Base-by-base conservation (phyloP, 1,139 yeast species). In the Yamadazyma mexicana region DNA sequence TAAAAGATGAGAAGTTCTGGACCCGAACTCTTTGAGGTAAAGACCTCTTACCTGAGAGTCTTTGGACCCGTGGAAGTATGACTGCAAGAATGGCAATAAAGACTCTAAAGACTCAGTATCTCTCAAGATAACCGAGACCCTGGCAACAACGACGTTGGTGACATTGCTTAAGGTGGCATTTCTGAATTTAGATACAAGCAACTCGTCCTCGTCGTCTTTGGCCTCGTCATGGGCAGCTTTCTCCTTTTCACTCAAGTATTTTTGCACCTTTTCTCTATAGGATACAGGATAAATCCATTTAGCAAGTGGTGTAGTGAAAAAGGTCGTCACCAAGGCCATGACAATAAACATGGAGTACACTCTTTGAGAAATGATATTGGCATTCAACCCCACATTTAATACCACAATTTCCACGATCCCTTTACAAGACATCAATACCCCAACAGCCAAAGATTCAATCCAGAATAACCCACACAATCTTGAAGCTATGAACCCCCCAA, bases 381-480 rank as follows among this genome's bases (percentile, higher is more conserved):
- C 84, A 46, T 77, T 79, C 43, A 84, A 69, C 40, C 95, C 95
- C 34, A 83, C 80, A 35, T 79, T 81, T 46, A 86, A 69, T 17
- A 85, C 94, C 35, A 86, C 91, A 54, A 86, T 80, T 60, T 83
- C 91, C 24, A 84, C 91, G 48, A 84, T 83, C 61, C 95, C 95
- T 59, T 86, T 86, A 70, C 95, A 86, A 9, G 91, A 83, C 92
- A 86, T 85, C 50, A 86, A 70, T n/a, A 83, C 76, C 39, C 94
- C 94, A 26, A 84, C 91, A 1, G 89, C 73, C 26, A 81, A 59
- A 2, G 88, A 77, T 56, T 85, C 92, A 52, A 88, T 74, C 83
- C 85, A 81, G 36, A 71, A 68, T 37, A 85, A 62, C 3, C 84
- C 85, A 55, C 75, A 75, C 29, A 78, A 49, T 49, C 72, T 79